Base-by-base conservation (phyloP, 306 rosid genomes). In the Casuarina cunninghamiana region DNA sequence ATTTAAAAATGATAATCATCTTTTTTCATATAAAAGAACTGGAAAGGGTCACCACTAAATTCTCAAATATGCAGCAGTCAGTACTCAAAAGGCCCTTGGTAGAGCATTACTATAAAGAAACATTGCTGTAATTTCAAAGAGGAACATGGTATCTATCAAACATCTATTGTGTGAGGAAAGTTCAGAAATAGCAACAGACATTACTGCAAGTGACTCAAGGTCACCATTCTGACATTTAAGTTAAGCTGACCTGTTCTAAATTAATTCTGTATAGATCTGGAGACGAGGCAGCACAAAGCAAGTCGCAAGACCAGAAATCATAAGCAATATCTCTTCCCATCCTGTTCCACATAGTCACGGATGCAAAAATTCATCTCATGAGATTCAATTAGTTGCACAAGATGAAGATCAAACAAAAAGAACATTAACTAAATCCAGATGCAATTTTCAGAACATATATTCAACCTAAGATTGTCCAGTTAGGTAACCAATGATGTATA, bases 241-340 rank as follows among this genome's bases (percentile, higher is more conserved):
- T 58, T 51, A 82, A 72, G 75, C 54, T 44, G 17, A 95, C 98
- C 98, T 91, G 96, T 74, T 95, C 91, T 83, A 95, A 81, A 86
- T 93, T 95, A 48, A 95, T 92, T 86, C 98, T 86, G 83, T 95
- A 94, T 53, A 95, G 66, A 76, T 95, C 97, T 6, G 97, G 93
- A 51, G 97, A 95, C 32, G 98, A 95, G 19, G 97, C 97, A 54
- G 98, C 98, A 88, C 98, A 95, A 69, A 95, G 95, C 89, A 95
- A 87, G 84, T 95, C 98, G 72, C 96, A 93, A 44, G 98, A 88
- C 98, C 97, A 95, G 85, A 82, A 68, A 82, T 92, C 98, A 84
- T 89, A 95, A 26, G 84, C 82, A 50, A 91, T 79, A 83, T 89
- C 91, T 80, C 98, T 89, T 72, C 98, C 98, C 98, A 95, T 85